Percentiles rank a stretch among this genome's conserved stretches.
phyloP scores from a whole-genome alignment of 306 rosid genomes.

The Senna tora region DNA sequence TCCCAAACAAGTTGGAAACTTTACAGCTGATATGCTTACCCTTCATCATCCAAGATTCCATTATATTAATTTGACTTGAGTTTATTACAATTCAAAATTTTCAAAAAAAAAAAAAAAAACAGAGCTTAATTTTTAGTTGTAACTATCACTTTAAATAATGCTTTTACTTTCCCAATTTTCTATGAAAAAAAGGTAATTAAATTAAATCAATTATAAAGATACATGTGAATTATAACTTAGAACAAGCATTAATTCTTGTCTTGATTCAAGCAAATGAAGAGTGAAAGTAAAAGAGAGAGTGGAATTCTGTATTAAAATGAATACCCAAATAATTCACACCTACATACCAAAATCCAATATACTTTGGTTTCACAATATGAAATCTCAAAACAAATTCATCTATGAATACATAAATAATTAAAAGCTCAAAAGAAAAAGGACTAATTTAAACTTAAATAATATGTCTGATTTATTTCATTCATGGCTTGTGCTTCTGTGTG shows the following conservation, averaged over 20 bases:
- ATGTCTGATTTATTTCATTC: too few species aligned
- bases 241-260: neutral
- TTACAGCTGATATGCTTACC: constrained; percentile 44
- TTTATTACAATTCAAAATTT: neutral
- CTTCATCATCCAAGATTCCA: constrained; percentile 38
- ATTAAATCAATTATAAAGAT: too few species aligned
- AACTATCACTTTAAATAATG: neutral
- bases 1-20: constrained; percentile 38
- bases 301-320: neutral
- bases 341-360: constrained; percentile 13
- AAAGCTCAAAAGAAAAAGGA: neutral
- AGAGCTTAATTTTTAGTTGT: neutral
- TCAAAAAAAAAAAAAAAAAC: neutral
- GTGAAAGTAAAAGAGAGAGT: neutral
- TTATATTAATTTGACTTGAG: neutral
- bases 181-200: neutral
- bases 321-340: constrained; percentile 28
- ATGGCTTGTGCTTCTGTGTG: constrained; percentile 73
- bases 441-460: neutral
- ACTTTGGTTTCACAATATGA: constrained; percentile 26
- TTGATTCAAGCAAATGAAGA: neutral
- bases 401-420: neutral
- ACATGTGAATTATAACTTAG: too few species aligned
- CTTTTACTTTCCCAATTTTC: neutral
- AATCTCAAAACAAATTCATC: constrained; percentile 9